Conservation (phyloP, 129 eudicot genomes). For the Tanacetum coccineum region DNA sequence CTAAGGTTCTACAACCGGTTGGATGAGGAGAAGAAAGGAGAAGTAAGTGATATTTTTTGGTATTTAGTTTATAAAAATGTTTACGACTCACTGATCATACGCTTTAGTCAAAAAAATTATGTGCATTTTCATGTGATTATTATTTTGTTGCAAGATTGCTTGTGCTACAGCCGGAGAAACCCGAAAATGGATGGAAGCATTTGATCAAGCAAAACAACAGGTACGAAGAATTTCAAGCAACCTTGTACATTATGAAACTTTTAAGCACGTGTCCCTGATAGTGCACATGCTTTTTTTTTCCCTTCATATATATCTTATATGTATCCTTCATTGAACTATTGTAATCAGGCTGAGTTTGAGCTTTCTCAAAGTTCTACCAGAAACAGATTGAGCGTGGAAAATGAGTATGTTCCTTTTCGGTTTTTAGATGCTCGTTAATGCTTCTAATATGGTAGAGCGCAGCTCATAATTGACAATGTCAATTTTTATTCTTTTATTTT, state of each 20-base stretch:
- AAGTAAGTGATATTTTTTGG: constrained; percentile 54
- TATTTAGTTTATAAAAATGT: neutral
- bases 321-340: constrained; percentile 10
- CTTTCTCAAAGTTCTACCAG: constrained; percentile 70
- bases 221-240: constrained; percentile 27
- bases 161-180: constrained; percentile 91
- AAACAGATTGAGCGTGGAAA: constrained; percentile 64
- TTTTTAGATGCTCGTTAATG: neutral
- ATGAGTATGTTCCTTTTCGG: constrained; percentile 50
- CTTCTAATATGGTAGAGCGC: neutral
- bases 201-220: constrained; percentile 88
- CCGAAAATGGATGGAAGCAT: constrained; percentile 94
- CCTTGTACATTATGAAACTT: neutral
- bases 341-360: constrained; percentile 74
- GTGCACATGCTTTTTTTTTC: neutral
- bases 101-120: neutral
- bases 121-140: constrained; percentile 20
- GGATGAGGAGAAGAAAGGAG: constrained; percentile 90
- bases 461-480: neutral
- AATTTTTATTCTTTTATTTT: neutral
- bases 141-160: constrained; percentile 75
- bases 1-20: constrained; percentile 83
- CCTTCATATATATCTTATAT: constrained; percentile 15
- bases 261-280: too few species aligned
- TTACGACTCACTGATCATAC: neutral